A percentile compares a stretch with the other conserved stretches of the same genome.
These are phyloP conservation scores for Tricholoma furcatifolium DNA, from an alignment of 768 basidiomycete genomes.

Conservation along the genomic window DNA sequence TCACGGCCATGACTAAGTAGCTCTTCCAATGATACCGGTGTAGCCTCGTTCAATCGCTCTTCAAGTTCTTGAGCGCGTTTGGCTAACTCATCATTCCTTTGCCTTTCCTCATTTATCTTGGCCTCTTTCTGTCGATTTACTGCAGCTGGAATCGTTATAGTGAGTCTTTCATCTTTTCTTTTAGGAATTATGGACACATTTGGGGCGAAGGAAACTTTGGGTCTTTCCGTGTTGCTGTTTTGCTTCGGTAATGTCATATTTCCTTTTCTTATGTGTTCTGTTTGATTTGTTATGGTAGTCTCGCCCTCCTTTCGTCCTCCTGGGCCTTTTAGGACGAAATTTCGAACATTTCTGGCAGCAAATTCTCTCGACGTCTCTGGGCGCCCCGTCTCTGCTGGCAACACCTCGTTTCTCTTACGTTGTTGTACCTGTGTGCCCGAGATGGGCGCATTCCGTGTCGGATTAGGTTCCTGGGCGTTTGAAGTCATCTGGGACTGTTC, in stretches of 20 bases:
- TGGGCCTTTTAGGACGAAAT: conserved; percentile 20
- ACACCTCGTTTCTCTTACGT: background rate
- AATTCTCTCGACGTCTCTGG: conserved; percentile 4
- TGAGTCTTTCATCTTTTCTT: background rate
- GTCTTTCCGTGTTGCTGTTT: background rate
- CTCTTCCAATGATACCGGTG: background rate
- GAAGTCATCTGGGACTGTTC: background rate
- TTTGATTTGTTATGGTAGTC: too few relatives aligned
- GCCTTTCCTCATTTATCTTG: background rate
- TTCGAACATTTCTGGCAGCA: background rate
- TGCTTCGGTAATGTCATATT: too few relatives aligned
- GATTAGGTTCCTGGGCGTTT: background rate
- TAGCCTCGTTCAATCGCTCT: background rate
- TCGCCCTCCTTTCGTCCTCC: conserved; percentile 16
- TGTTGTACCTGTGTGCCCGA: background rate
- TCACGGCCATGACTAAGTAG: conserved; percentile 1
- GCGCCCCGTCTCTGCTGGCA: background rate
- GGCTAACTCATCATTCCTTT: background rate
- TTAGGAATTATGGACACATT: background rate
- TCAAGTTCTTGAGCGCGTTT: background rate
- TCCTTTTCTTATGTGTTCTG: too few relatives aligned
- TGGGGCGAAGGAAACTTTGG: background rate
- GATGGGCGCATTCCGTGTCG: background rate
- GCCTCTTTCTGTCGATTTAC: background rate
- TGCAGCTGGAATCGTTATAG: background rate